Evolutionary conservation across 2,329 filamentous ascomycete species (phyloP), one percentile per base, ranked within the genome.

Genomic region (Phyllosticta citrichinensis): DNA sequence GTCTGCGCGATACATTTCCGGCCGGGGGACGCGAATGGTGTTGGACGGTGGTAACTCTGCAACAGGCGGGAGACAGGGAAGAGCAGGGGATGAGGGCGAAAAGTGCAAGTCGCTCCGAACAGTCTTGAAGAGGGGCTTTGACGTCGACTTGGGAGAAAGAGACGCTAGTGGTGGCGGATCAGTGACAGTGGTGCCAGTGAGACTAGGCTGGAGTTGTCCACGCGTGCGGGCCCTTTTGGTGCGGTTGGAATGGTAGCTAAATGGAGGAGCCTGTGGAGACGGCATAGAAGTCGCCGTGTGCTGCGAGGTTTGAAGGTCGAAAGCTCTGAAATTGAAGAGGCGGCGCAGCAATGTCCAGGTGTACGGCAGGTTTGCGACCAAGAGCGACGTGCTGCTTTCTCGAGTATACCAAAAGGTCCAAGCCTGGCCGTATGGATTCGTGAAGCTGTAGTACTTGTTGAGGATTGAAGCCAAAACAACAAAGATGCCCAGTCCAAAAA

Each of bases 341-440:
- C 80, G 76, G 17, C 78, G 73, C 8, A 81, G 67, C 2, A 81
- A 72, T 1, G 79, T 79, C 79, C 79, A 82, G 12, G 79, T 75
- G 52, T 79, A 77, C 0, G 79, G 79, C 1, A 81, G 68, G 62
- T 81, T 81, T 62, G 79, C 80, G 19, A 82, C 79, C 1, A 80
- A 75, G 51, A 84, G 74, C n/a, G 81, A 79, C 0, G 81, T 81
- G 40, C 76, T 79, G 20, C 77, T 75, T 65, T 84, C 82, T 22
- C 80, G 77, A 5, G 81, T 77, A 64, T 84, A 79, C 77, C 77
- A 79, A 22, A 72, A 70, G 56, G 65, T 76, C 76, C 73, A 79
- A 73, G 67, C 77, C 75, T 60, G 74, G 72, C 35, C 77, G 65
- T 1, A 69, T 64, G 1, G 76, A 71, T 22, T 76, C 52, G 66